A percentile compares a stretch with the other conserved stretches of the same genome.
phyloP scores from a whole-genome alignment of 805 yeast genomes.

The Myxozyma monticola region DNA sequence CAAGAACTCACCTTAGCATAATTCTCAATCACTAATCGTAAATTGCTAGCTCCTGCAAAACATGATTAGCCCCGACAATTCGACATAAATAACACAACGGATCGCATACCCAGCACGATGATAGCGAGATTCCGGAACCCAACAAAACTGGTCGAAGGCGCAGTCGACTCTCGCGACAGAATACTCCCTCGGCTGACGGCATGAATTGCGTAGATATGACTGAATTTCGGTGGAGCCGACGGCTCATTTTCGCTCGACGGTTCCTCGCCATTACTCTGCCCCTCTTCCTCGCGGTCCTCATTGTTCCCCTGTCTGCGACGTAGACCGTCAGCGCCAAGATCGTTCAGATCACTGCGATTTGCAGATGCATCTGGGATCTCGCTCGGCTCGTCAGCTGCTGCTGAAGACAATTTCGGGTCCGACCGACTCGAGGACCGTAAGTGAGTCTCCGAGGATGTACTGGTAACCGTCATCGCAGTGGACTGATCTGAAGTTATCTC shows the following conservation, averaged over 20 bases:
- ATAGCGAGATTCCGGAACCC: slow-evolving; percentile 46
- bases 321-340: too few relatives aligned
- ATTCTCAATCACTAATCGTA: slow-evolving; percentile 44
- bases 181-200: slow-evolving; percentile 17
- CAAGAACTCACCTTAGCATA: slow-evolving; percentile 32
- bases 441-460: too few relatives aligned
- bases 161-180: slow-evolving; percentile 26
- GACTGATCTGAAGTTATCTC: too few relatives aligned
- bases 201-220: slow-evolving; percentile 28
- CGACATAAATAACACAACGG: neutral
- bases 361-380: too few relatives aligned
- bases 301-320: too few relatives aligned
- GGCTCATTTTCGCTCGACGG: neutral
- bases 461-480: too few relatives aligned
- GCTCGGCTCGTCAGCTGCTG: too few relatives aligned
- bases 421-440: too few relatives aligned
- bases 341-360: too few relatives aligned
- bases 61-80: neutral
- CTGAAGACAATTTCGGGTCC: too few relatives aligned
- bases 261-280: neutral
- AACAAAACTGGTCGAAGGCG: slow-evolving; percentile 34
- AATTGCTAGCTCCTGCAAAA: slow-evolving; percentile 39
- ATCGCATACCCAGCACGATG: slow-evolving; percentile 37
- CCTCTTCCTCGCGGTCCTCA: too few relatives aligned
- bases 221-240: slow-evolving; percentile 16